Conservation (phyloP, 345 rosid genomes). For the Camelina neglecta region DNA sequence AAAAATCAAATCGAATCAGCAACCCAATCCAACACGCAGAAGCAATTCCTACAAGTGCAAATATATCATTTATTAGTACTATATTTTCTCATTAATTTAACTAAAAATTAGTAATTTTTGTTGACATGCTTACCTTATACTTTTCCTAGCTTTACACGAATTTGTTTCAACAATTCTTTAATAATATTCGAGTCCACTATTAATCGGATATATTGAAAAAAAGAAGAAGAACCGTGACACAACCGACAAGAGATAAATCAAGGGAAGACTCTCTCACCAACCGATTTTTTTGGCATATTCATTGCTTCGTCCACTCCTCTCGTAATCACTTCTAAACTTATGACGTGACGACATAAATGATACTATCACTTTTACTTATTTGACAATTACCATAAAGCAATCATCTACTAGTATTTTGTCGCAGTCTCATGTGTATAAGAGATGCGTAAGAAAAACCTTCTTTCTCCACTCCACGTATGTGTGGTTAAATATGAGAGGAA, state of each 20-base stretch:
- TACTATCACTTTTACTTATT: neutral
- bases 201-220: neutral
- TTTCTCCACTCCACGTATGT: too few species aligned
- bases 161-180: neutral
- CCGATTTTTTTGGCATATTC: conserved; percentile 4
- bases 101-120: neutral
- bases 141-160: neutral
- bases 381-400: neutral
- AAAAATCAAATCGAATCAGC: too few species aligned
- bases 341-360: neutral
- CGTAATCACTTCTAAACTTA: neutral
- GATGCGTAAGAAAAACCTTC: too few species aligned
- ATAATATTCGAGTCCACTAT: neutral
- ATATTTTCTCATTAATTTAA: too few species aligned
- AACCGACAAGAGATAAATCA: neutral
- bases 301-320: neutral
- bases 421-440: too few species aligned
- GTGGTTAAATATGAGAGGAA: too few species aligned
- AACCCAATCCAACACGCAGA: too few species aligned
- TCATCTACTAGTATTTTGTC: neutral
- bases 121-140: neutral
- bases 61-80: too few species aligned
- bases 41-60: too few species aligned
- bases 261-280: conserved; percentile 5
- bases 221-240: neutral